Evolutionary conservation across 371 early-diverging fungal species (phyloP), one percentile per base, ranked within the genome.

Genomic region (Parasitella parasitica): DNA sequence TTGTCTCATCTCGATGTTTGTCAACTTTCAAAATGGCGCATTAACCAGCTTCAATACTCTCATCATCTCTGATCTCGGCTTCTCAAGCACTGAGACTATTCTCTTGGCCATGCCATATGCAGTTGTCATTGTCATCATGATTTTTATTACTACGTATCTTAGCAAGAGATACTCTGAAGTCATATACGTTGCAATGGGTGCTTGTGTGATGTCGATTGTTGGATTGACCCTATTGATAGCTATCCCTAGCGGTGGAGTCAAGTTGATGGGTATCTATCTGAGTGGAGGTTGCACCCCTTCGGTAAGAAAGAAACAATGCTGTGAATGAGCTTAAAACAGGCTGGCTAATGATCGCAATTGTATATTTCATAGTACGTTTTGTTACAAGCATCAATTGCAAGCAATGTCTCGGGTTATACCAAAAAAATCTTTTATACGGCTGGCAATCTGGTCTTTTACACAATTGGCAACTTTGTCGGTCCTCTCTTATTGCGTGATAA

Each of bases 361-460:
- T n/a, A n/a, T 24, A 46, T 46, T 7, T 20, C 12, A 39, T 20
- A 46, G 46, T 70, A 63, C 15, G 32, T 59, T 16, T 28, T 70
- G 11, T 24, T 57, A 4, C 59, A 67, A 27, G 41, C 59, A n/a
- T 58, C 67, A 7, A 56, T 67, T 7, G 12, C 67, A 6, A 51
- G 53, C 22, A 70, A 67, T 56, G 67, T 67, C 15, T 62, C 63
- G 37, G 70, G 70, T 5, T 70, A 70, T 26, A 67, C 70, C 12
- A 70, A 70, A 30, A 70, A 67, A 30, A 67, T 70, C 3, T 63
- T 62, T 35, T 63, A 59, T 16, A 70, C 54, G 6, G 51, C 55
- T 24, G 26, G 51, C 6, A 63, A 50, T 26, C 27, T 70, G 7
- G 37, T 70, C 2, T 67, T 43, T 16, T 66, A 70, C 36, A 67